Conservation (phyloP, 257 asterid species). For the Fraxinus anomala region DNA sequence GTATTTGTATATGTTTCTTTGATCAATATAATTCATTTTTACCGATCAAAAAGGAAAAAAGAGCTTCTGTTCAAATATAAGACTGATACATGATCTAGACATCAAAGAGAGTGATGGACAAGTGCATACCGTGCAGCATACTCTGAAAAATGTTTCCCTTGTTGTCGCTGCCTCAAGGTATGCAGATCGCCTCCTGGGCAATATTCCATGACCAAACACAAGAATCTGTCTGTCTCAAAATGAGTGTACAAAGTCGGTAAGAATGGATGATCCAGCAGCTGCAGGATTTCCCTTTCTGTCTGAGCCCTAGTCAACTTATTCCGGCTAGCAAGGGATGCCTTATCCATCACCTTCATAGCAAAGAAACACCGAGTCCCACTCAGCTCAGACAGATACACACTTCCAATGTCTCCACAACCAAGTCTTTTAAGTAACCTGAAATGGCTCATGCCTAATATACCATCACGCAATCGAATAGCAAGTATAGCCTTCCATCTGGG, state of each 20-base stretch:
- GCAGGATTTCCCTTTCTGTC: slow-evolving; percentile 57
- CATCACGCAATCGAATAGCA: slow-evolving; percentile 48
- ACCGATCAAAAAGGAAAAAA: no score
- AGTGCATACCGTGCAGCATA: slow-evolving; percentile 54
- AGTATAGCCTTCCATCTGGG: slow-evolving; percentile 63
- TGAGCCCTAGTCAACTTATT: slow-evolving; percentile 52
- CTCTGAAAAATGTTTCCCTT: slow-evolving; percentile 60
- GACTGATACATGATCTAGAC: neutral
- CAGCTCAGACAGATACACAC: slow-evolving; percentile 57
- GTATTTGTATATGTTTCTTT: no score
- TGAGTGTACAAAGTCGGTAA: slow-evolving; percentile 61
- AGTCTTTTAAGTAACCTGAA: slow-evolving; percentile 51
- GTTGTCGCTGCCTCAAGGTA: slow-evolving; percentile 52
- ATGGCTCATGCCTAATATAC: slow-evolving; percentile 53
- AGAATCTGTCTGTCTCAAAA: slow-evolving; percentile 57
- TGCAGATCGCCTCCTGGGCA: slow-evolving; percentile 67
- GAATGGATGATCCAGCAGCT: slow-evolving; percentile 62
- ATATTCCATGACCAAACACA: slow-evolving; percentile 60
- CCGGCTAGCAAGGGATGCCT: slow-evolving; percentile 56
- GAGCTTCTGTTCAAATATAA: neutral
- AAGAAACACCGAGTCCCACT: slow-evolving; percentile 51
- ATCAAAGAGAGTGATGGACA: neutral
- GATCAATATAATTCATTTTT: no score
- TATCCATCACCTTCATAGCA: slow-evolving; percentile 63
- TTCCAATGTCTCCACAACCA: slow-evolving; percentile 60